Evolutionary conservation across 2,329 filamentous ascomycete species (phyloP), one percentile per base, ranked within the genome.

Genomic region (Fusarium miscanthi): DNA sequence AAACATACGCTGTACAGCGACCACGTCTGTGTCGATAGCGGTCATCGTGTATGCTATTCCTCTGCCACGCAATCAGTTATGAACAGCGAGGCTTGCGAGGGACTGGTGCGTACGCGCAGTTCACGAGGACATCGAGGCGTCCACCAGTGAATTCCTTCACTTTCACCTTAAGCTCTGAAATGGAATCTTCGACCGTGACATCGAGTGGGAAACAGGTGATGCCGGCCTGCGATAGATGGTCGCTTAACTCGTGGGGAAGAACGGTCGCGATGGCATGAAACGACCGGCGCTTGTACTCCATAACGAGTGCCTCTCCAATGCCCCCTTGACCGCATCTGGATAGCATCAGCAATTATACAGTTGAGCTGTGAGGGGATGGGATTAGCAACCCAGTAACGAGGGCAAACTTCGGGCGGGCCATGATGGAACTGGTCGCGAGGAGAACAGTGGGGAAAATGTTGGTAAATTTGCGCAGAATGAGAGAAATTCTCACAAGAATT

Each of bases 31-130:
- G n/a, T 49, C 46, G 4, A 35, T 35, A 23, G 46, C 11, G 6
- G 46, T 49, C 46, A 49, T 49, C 0, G 30, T 49, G 46, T 49
- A 49, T n/a, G 46, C 46, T 2, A 49, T 49, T 10, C 46, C 46
- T 35, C 46, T 49, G 6, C 6, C 16, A 19, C 0, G 3, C 12
- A 4, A 9, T 49, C 8, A 49, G 46, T 0, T 31, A 17, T 5
- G 8, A 16, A 2, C 10, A 10, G 11, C 1, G n/a, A 23, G 8
- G n/a, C 10, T 33, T 7, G 7, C 5, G 10, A 6, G 11, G 16
- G 16, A 6, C 6, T 14, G 10, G 8, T 33, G 30, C 46, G 2
- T 49, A 49, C 46, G 46, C 46, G n/a, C 46, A 49, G 30, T 49
- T 49, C 16, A 49, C 46, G 5, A 49, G 30, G 3, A 49, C 13